Conservation (phyloP, 208 protist genomes). For the Eutreptiella sp. region DNA sequence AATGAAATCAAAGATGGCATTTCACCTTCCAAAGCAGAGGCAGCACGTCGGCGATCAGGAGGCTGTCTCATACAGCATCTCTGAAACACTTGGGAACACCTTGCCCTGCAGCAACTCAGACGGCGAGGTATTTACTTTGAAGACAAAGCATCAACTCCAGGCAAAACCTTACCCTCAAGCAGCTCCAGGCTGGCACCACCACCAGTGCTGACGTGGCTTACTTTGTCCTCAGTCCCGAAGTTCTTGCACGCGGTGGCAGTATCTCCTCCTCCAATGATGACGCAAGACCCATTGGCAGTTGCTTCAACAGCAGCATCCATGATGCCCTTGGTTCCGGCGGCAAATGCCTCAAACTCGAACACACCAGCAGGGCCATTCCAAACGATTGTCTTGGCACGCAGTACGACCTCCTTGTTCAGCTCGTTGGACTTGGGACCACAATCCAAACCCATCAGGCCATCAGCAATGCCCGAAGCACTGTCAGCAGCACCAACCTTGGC, state of each 20-base stretch:
- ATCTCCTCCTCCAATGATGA: slow-evolving; percentile 71
- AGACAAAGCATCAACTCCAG: slow-evolving; percentile 42
- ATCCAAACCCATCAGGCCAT: slow-evolving; percentile 65
- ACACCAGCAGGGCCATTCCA: slow-evolving; percentile 78
- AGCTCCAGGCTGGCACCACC: slow-evolving; percentile 90
- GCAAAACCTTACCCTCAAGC: slow-evolving; percentile 67
- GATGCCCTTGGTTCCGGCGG: slow-evolving; percentile 56
- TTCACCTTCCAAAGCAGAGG: no score
- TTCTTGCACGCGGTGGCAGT: slow-evolving; percentile 63
- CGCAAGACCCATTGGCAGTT: slow-evolving; percentile 26
- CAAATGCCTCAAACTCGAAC: slow-evolving; percentile 75
- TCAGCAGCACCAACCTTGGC: no score
- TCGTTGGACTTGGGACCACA: slow-evolving; percentile 48
- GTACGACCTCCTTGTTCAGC: slow-evolving; percentile 39
- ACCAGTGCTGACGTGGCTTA: slow-evolving; percentile 82
- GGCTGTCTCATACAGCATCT: no score
- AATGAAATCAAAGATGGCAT: no score
- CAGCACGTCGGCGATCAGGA: no score
- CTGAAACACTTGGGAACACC: no score
- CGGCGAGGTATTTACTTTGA: no score
- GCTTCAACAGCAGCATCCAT: slow-evolving; percentile 50
- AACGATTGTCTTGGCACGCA: slow-evolving; percentile 48
- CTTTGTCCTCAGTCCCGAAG: slow-evolving; percentile 54
- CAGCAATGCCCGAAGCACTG: slow-evolving; percentile 76
- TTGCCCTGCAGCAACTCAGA: no score